Base-by-base conservation (phyloP, 129 eudicot species). In the Escallonia rubra region DNA sequence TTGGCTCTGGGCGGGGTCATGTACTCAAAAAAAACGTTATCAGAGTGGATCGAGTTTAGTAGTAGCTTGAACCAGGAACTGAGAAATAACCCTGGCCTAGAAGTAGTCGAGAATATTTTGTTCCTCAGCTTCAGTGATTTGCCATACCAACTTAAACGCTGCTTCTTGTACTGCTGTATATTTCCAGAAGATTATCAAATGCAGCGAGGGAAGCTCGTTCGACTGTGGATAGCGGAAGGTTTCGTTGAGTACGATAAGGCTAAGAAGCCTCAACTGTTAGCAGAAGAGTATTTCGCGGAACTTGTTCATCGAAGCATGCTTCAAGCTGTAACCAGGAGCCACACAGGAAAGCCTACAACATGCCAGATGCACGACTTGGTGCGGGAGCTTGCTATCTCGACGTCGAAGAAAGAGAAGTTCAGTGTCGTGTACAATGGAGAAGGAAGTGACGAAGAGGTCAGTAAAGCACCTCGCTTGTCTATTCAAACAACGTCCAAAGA, bases 321-420 rank as follows among this genome's bases (percentile, higher is more conserved):
- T 51, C 56, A 8, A 51, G 56, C n/a, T 51, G 56, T 51, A 9
- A 2, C 3, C 4, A 51, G 14, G 56, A 51, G n/a, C 16, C 10
- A 1, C 11, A 10, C 16, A 9, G 56, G 56, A 3, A 51, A 15
- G 56, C 56, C 56, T 8, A 51, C 11, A 43, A 50, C 7, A 13
- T 74, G 67, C 41, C 66, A 74, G 42, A 65, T 74, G 72, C 72
- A 65, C 34, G 78, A 59, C 44, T 48, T 74, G 49, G 61, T 74
- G 23, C 72, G 66, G 59, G 67, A 74, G 66, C 66, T 74, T 50
- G 72, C 72, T 46, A 71, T 44, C 48, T 59, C 41, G 1, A 51
- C 45, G 42, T 74, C 9, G n/a, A 38, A 15, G 14, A 47, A 39
- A 8, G 44, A 10, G 45, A 59, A 42, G 56, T 51, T 51, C 14